Evolutionary conservation across 2,329 filamentous ascomycete genomes (phyloP).

Genomic region (Cytospora piceicola): DNA sequence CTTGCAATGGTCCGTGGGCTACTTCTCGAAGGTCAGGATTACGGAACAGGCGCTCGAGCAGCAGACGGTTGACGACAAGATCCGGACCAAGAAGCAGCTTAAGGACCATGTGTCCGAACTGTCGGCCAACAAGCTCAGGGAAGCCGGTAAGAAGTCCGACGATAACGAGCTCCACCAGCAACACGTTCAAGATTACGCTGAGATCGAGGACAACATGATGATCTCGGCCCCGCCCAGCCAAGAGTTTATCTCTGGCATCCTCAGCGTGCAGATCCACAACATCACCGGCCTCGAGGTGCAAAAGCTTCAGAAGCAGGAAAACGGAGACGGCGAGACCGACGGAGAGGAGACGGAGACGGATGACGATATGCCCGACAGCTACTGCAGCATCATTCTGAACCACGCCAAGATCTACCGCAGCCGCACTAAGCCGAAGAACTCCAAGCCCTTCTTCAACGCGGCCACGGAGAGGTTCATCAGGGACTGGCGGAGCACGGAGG

Average conservation of each 20-base stretch:
- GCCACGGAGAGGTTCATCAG: slow-evolving; percentile 73
- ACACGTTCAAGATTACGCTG: slow-evolving; percentile 67
- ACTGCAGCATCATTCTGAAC: slow-evolving; percentile 75
- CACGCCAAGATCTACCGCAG: slow-evolving; percentile 72
- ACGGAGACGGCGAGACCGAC: slow-evolving; percentile 49
- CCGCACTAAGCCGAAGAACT: slow-evolving; percentile 76
- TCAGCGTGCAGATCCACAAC: slow-evolving; percentile 73
- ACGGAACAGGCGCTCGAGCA: slow-evolving; percentile 63
- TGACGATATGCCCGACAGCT: slow-evolving; percentile 69
- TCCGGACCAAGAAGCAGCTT: slow-evolving; percentile 62
- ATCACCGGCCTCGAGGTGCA: slow-evolving; percentile 70
- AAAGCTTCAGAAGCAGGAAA: slow-evolving; percentile 58
- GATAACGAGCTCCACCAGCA: slow-evolving; percentile 69
- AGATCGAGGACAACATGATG: slow-evolving; percentile 65
- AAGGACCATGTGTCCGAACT: slow-evolving; percentile 58
- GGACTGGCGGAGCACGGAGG: slow-evolving; percentile 68
- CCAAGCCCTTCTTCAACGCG: slow-evolving; percentile 79
- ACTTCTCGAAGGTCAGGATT: slow-evolving; percentile 69
- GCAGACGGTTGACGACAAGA: slow-evolving; percentile 62
- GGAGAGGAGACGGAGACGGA: slow-evolving; percentile 63
- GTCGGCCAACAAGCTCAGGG: slow-evolving; percentile 66
- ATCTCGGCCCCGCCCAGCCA: slow-evolving; percentile 68
- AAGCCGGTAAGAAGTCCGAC: slow-evolving; percentile 62
- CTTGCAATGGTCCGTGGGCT: slow-evolving; percentile 71
- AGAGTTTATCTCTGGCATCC: slow-evolving; percentile 66